Conservation (phyloP, 1,284 basidiomycete species). For the Cutaneotrichosporon dermatis region DNA sequence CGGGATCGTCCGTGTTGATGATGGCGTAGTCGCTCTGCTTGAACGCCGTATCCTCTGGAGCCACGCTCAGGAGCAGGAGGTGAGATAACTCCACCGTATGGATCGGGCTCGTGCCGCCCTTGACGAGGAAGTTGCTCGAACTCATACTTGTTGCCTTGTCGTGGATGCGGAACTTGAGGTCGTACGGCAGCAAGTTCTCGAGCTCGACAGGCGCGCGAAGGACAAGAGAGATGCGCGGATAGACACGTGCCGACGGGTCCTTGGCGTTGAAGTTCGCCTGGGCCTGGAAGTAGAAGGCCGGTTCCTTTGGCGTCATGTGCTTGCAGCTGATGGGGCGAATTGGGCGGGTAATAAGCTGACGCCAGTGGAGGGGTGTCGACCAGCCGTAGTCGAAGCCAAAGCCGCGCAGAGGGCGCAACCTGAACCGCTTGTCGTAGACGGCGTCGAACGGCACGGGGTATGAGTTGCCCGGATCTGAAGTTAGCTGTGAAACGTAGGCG, state of each 20-base stretch:
- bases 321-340: constrained; percentile 81
- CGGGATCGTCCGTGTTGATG: constrained; percentile 88
- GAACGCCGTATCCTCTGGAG: constrained; percentile 88
- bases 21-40: constrained; percentile 97
- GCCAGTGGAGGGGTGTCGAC: constrained; percentile 84
- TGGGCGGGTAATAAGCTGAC: constrained; percentile 75
- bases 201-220: constrained; percentile 94
- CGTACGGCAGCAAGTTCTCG: constrained; percentile 93
- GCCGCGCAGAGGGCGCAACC: constrained; percentile 89
- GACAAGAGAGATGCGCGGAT: constrained; percentile 77
- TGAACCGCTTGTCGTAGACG: constrained; percentile 75
- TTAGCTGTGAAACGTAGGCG: not conserved
- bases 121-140: constrained; percentile 79
- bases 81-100: constrained; percentile 96
- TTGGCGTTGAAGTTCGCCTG: constrained; percentile 76
- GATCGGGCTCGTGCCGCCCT: constrained; percentile 92
- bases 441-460: constrained; percentile 89
- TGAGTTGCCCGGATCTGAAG: constrained; percentile 71
- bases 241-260: constrained; percentile 64
- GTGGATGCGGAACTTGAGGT: constrained; percentile 91
- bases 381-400: constrained; percentile 63
- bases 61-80: constrained; percentile 84
- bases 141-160: constrained; percentile 89
- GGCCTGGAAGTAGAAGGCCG: constrained; percentile 92
- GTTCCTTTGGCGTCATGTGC: constrained; percentile 74